These are phyloP conservation scores for Akanthomyces uredinophilus DNA, from an alignment of 2,329 filamentous ascomycete species.

Conservation along the genomic window DNA sequence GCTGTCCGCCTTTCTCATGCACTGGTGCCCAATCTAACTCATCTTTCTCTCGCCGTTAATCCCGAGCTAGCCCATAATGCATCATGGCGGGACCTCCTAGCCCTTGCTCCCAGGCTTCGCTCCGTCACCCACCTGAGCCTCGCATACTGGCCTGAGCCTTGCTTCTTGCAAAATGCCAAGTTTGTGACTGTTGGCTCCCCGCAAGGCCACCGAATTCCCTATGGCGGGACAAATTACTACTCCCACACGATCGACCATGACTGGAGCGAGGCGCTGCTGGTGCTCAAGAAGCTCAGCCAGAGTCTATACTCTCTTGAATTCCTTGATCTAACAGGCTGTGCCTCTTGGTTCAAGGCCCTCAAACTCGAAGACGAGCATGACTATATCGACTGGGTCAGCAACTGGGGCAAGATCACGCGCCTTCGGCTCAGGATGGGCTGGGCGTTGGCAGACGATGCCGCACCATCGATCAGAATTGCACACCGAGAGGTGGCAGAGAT, in stretches of 20 bases:
- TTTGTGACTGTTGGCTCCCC: constrained; percentile 42
- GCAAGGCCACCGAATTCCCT: constrained; percentile 41
- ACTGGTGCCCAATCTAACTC: constrained; percentile 53
- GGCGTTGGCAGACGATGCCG: constrained; percentile 29
- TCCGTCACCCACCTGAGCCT: constrained; percentile 57
- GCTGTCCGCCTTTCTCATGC: constrained; percentile 26
- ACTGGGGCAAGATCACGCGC: constrained; percentile 48
- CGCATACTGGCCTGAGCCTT: constrained; percentile 57
- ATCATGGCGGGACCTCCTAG: constrained; percentile 56
- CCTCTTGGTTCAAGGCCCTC: constrained; percentile 48
- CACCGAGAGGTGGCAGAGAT: constrained; percentile 32
- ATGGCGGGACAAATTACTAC: constrained; percentile 52
- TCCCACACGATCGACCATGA: constrained; percentile 54
- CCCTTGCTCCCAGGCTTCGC: constrained; percentile 46
- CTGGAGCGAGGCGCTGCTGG: constrained; percentile 53
- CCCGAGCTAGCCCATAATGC: constrained; percentile 30
- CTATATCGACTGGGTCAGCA: constrained; percentile 47
- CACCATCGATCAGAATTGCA: constrained; percentile 27
- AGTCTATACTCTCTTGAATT: constrained; percentile 54
- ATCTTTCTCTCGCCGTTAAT: constrained; percentile 52
- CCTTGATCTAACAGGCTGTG: constrained; percentile 57
- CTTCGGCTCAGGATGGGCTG: constrained; percentile 44
- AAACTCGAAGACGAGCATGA: constrained; percentile 38
- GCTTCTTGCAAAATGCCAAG: constrained; percentile 50
- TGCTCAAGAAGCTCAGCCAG: constrained; percentile 50